Evolutionary conservation across 208 protist genomes (phyloP).

Genomic region (Crithidia mellificae): DNA sequence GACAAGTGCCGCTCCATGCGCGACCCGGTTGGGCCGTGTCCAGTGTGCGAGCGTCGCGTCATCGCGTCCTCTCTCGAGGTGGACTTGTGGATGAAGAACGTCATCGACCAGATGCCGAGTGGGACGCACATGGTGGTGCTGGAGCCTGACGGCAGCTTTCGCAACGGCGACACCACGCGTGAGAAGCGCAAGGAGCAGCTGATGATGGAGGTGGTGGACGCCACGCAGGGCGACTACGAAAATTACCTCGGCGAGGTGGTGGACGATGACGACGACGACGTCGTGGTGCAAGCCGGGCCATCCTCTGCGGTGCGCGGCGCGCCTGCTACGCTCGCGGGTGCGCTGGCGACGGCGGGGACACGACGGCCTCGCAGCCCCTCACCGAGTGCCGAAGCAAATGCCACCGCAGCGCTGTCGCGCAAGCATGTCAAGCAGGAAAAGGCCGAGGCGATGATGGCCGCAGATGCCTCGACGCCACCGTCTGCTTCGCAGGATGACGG

Average conservation of each 20-base stretch:
- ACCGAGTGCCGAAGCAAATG: not conserved
- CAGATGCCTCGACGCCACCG: constrained; percentile 6
- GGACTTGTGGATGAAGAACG: constrained; percentile 80
- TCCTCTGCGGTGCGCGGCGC: not conserved
- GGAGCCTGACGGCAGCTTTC: constrained; percentile 71
- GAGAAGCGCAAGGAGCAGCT: constrained; percentile 59
- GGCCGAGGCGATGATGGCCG: not conserved
- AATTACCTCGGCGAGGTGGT: constrained; percentile 57
- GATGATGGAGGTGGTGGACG: constrained; percentile 67
- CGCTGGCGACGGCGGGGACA: constrained; percentile 5
- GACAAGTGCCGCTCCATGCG: constrained; percentile 79
- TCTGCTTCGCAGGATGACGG: constrained; percentile 42
- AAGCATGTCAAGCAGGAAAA: constrained; percentile 26
- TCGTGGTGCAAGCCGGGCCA: constrained; percentile 8
- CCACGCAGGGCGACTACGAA: constrained; percentile 60
- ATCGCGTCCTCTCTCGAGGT: constrained; percentile 77
- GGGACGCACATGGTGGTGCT: constrained; percentile 83
- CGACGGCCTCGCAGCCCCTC: constrained; percentile 18
- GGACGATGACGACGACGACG: constrained; percentile 45
- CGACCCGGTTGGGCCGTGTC: constrained; percentile 82
- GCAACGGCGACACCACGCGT: constrained; percentile 71
- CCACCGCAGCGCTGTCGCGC: not conserved
- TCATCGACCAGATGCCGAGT: constrained; percentile 68
- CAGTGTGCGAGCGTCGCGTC: constrained; percentile 82
- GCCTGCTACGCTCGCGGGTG: not conserved